Conservation (phyloP, 1,139 yeast species). For the Sugiyamaella sp. region DNA sequence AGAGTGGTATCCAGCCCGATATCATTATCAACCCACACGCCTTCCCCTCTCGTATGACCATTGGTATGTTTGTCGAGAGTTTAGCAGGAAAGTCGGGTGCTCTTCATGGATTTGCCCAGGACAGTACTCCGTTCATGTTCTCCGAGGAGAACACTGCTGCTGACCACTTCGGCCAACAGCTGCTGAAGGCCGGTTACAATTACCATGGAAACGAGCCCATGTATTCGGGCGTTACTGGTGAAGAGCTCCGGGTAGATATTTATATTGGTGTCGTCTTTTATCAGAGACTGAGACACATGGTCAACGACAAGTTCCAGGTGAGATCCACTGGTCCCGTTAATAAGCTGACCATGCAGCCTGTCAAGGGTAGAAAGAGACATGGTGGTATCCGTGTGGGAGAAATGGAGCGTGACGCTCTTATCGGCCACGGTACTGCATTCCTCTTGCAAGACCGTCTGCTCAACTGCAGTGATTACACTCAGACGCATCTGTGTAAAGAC, state of each 20-base stretch:
- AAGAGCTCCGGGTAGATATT: conserved; percentile 92
- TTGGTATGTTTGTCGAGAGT: conserved; percentile 99
- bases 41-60: conserved; percentile 99
- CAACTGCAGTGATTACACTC: conserved; percentile 95
- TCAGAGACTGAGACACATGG: conserved; percentile 99
- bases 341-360: conserved; percentile 98
- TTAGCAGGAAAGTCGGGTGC: conserved; percentile 99
- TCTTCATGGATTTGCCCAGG: conserved; percentile 95
- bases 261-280: conserved; percentile 96
- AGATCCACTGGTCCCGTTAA: conserved; percentile 99
- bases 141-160: conserved; percentile 94
- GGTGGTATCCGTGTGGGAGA: conserved; percentile 99
- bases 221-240: conserved; percentile 99
- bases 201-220: conserved; percentile 98
- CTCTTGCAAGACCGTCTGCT: conserved; percentile 91
- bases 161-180: conserved; percentile 94
- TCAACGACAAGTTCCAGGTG: conserved; percentile 98
- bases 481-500: conserved; percentile 82
- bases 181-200: conserved; percentile 85
- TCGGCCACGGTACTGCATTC: conserved; percentile 99
- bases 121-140: conserved; percentile 95
- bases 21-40: conserved; percentile 98
- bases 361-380: conserved; percentile 96
- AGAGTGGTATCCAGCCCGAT: conserved; percentile 95
- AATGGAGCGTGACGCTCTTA: conserved; percentile 99